Percentiles rank a stretch among this genome's conserved stretches.
Evolutionary conservation across 352 stramenopile genomes (phyloP).

Genomic region (Phytopythium mirpurense): DNA sequence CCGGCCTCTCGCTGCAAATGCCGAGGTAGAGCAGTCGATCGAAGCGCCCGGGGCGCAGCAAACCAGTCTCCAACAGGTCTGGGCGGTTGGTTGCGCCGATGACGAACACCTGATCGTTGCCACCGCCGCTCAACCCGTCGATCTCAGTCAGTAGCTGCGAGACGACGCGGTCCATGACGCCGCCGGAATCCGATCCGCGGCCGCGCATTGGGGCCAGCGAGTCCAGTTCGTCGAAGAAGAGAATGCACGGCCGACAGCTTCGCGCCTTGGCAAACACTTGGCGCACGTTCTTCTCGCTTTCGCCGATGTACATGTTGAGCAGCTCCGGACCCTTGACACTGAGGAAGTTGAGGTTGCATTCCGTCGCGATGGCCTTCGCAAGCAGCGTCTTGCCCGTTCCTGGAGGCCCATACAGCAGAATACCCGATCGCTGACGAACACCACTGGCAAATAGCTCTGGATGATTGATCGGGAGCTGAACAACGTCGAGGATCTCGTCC

Average conservation of each 20-base stretch:
- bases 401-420: constrained; percentile 78
- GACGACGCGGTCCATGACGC: constrained; percentile 96
- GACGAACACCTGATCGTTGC: constrained; percentile 90
- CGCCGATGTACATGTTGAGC: constrained; percentile 97
- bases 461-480: constrained; percentile 81
- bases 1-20: constrained; percentile 68
- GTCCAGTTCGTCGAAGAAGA: constrained; percentile 95
- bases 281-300: constrained; percentile 96
- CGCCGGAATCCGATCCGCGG: constrained; percentile 79
- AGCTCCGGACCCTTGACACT: constrained; percentile 95
- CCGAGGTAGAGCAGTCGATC: constrained; percentile 79
- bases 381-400: constrained; percentile 94
- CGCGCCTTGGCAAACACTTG: constrained; percentile 90
- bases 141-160: constrained; percentile 95
- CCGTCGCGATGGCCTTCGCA: constrained; percentile 93
- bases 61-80: constrained; percentile 92
- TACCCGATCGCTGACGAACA: constrained; percentile 74
- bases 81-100: constrained; percentile 96
- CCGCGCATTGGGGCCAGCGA: constrained; percentile 88
- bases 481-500: constrained; percentile 90
- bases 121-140: constrained; percentile 77
- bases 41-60: constrained; percentile 92
- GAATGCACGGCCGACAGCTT: constrained; percentile 79
- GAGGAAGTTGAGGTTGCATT: constrained; percentile 95
- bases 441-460: constrained; percentile 77